These are phyloP conservation scores for Hyphopichia buzzinii DNA, from an alignment of 1,139 yeast genomes.

Conservation along the genomic window DNA sequence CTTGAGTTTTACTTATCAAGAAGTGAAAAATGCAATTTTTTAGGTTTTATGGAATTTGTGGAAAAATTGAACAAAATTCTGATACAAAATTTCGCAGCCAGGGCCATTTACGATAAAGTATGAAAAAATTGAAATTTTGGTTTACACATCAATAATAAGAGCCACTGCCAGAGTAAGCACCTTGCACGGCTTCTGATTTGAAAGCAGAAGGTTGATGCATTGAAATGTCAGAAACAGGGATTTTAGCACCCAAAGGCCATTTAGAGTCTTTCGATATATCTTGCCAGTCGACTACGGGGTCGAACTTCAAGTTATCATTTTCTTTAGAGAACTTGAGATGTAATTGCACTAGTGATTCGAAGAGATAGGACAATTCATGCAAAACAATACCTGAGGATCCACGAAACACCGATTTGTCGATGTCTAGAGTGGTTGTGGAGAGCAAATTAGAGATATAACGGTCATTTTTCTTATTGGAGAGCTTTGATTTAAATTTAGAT, in stretches of 20 bases:
- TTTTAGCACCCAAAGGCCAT: slow-evolving; percentile 46
- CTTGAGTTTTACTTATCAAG: too few species aligned
- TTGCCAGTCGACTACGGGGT: slow-evolving; percentile 35
- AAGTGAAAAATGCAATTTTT: not conserved
- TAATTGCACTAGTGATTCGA: slow-evolving; percentile 37
- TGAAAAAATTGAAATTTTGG: too few species aligned
- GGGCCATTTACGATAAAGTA: too few species aligned
- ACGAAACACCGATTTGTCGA: slow-evolving; percentile 36
- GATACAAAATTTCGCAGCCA: not conserved
- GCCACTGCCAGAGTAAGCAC: too few species aligned
- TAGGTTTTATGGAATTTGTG: not conserved
- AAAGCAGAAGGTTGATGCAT: slow-evolving; percentile 8
- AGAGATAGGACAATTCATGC: slow-evolving; percentile 37
- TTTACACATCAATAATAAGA: too few species aligned
- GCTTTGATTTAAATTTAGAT: slow-evolving; percentile 24
- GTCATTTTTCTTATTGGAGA: slow-evolving; percentile 30
- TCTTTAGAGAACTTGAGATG: slow-evolving; percentile 44
- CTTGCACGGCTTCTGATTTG: too few species aligned
- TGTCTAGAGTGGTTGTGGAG: slow-evolving; percentile 36
- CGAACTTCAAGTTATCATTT: slow-evolving; percentile 41
- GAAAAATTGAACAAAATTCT: not conserved
- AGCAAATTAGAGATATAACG: slow-evolving; percentile 28
- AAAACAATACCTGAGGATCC: slow-evolving; percentile 35
- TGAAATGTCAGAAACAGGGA: slow-evolving; percentile 25
- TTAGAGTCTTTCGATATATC: slow-evolving; percentile 38